Evolutionary conservation across 1,284 basidiomycete genomes (phyloP), one percentile per base, ranked within the genome.

Genomic region (Trichosporon faecale): DNA sequence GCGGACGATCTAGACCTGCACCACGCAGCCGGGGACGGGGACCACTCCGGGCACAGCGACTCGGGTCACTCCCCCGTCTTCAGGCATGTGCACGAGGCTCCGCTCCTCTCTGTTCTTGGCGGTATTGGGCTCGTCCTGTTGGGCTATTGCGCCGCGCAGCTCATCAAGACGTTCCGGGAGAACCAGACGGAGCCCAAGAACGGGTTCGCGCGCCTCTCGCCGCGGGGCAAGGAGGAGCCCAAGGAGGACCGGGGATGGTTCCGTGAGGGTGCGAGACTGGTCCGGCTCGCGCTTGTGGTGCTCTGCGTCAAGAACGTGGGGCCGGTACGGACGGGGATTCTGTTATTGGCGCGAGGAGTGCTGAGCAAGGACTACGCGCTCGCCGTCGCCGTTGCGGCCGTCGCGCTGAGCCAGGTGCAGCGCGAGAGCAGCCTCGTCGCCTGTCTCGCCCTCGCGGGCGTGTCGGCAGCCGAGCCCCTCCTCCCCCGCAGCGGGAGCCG

Each of bases 41-140:
- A 61, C 29, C 57, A 61, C 18, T 61, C 57, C 3, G 57, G 57
- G 12, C 57, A 61, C 57, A 4, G 16, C 16, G 21, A 61, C 57
- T 44, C 40, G 18, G 57, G 57, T 16, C 27, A 5, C 14, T 7
- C 14, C 6, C 27, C 27, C 16, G 23, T 31, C 29, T 61, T 25
- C 29, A 14, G 57, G 29, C 57, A 61, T 27, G 57, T 61, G 57
- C 57, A 61, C 57, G 57, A 31, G 29, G 57, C 57, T 16, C 57
- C 57, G 27, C 57, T 61, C 16, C 57, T 61, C 14, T n/a, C 27
- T 16, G 27, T 27, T 16, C 29, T 61, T 14, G 57, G 57, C 57
- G 57, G 27, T 2, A n/a, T 31, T 7, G 57, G 27, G 4, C 27
- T 61, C 57, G 29, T 31, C 2, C 18, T 61, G 29, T 18, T 61